A percentile compares a stretch with the other conserved stretches of the same genome.
These are phyloP conservation scores for Starmera amethionina DNA, from an alignment of 805 yeast genomes.

Conservation along the genomic window DNA sequence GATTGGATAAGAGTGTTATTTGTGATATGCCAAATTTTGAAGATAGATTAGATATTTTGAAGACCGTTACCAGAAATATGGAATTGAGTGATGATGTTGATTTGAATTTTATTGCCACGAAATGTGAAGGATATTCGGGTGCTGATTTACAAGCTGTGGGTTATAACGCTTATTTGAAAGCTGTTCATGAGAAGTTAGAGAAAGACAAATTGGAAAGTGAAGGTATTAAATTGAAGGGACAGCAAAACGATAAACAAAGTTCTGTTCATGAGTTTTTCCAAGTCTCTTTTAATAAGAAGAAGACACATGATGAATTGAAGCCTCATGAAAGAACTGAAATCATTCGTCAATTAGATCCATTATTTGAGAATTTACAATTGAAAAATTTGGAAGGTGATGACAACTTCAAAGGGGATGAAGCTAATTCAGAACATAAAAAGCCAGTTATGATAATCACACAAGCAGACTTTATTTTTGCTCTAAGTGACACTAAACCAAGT, in stretches of 20 bases:
- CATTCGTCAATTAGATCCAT: constrained; percentile 32
- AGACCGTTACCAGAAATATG: constrained; percentile 53
- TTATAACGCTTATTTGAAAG: constrained; percentile 83
- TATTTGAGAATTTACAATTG: constrained; percentile 16
- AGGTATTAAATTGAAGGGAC: constrained; percentile 6
- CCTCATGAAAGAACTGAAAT: constrained; percentile 32
- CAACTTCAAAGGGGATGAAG: too few relatives aligned
- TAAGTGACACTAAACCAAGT: constrained; percentile 79
- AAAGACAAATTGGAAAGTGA: constrained; percentile 25
- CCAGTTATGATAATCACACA: neutral
- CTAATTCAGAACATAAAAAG: too few relatives aligned
- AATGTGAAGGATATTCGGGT: constrained; percentile 76
- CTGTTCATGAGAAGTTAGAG: constrained; percentile 64
- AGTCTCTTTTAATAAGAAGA: constrained; percentile 19
- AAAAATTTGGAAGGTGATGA: too few relatives aligned
- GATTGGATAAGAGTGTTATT: constrained; percentile 84
- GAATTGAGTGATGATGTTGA: constrained; percentile 38
- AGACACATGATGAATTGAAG: constrained; percentile 15
- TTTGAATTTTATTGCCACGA: constrained; percentile 41
- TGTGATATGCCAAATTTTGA: constrained; percentile 75
- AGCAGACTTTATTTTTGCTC: constrained; percentile 50
- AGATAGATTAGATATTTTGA: constrained; percentile 67
- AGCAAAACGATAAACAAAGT: constrained; percentile 6
- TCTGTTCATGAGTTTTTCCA: constrained; percentile 32
- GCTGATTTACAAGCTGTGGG: constrained; percentile 92